phyloP scores from a whole-genome alignment of 176 grass and related monocot species.

The barley (Hordeum vulgare) region MorexV3_pseudomolecules_assembly NC_058522.1:492899809-492900308 shows the following conservation, averaged over 20 bases:
- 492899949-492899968: background rate
- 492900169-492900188: background rate
- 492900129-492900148: background rate
- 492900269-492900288: background rate
- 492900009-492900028: background rate
- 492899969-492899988: background rate
- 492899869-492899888: background rate
- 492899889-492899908: background rate
- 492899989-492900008: background rate
- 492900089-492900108: background rate
- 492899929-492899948: background rate
- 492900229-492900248: background rate
- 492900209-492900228: background rate
- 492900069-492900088: background rate
- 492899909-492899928: background rate
- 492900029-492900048: background rate
- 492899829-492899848: slow-evolving; percentile 7
- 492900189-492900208: background rate
- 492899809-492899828: background rate
- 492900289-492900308: background rate
- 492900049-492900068: background rate
- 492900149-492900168: background rate
- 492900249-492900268: slow-evolving; percentile 3
- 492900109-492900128: background rate
- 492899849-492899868: background rate